These are phyloP conservation scores for Allantophomopsis lycopodina DNA, from an alignment of 2,329 filamentous ascomycete genomes.

Conservation along the genomic window DNA sequence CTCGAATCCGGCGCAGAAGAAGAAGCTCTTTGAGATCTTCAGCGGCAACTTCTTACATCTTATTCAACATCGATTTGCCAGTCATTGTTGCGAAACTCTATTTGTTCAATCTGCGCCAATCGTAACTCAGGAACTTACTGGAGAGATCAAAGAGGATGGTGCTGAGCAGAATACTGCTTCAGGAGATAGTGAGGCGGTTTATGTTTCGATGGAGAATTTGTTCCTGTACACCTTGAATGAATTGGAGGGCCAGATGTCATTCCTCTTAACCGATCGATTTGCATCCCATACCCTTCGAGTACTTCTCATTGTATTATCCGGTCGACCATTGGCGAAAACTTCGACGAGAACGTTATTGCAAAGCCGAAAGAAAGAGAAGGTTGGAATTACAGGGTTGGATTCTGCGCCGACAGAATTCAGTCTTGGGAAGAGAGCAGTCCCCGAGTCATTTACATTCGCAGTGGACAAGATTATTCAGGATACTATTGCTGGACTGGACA, in stretches of 20 bases:
- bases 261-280: conserved; percentile 72
- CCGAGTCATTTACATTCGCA: conserved; percentile 63
- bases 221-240: conserved; percentile 78
- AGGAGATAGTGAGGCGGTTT: conserved; percentile 23
- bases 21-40: conserved; percentile 76
- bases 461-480: conserved; percentile 72
- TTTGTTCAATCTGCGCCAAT: conserved; percentile 72
- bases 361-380: conserved; percentile 84
- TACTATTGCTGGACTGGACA: conserved; percentile 61
- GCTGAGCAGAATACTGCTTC: conserved; percentile 16
- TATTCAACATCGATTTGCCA: conserved; percentile 90
- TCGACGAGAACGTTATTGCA: conserved; percentile 64
- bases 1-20: conserved; percentile 68
- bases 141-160: conserved; percentile 39
- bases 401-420: conserved; percentile 31
- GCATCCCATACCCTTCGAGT: conserved; percentile 86
- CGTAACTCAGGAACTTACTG: conserved; percentile 57
- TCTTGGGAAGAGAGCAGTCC: conserved; percentile 44
- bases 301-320: conserved; percentile 73
- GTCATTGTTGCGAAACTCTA: conserved; percentile 90
- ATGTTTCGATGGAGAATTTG: conserved; percentile 65
- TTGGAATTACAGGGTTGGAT: conserved; percentile 44
- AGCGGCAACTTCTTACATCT: conserved; percentile 76
- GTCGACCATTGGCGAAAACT: conserved; percentile 60
- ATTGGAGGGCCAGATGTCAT: conserved; percentile 72